Conservation (phyloP, 208 protist species). For the Trypanosoma scelopori region DNA sequence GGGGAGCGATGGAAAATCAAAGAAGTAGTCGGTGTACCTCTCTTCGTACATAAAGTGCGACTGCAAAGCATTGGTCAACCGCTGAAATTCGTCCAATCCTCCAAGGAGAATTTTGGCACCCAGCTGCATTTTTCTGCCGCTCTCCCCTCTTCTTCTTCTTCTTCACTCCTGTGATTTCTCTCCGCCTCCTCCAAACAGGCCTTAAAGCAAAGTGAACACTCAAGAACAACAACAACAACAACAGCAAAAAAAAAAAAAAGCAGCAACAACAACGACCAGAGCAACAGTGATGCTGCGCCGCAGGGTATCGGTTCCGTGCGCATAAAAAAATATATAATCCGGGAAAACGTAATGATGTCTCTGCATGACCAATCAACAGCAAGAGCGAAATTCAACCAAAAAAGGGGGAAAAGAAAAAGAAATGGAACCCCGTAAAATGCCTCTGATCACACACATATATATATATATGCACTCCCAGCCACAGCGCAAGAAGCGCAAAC, state of each 20-base stretch:
- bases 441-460: neutral
- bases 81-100: conserved; percentile 36
- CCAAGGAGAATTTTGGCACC: conserved; percentile 69
- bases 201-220: no score
- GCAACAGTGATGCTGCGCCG: no score
- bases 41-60: conserved; percentile 39
- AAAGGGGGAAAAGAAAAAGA: conserved; percentile 14
- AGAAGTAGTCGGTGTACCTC: conserved; percentile 71
- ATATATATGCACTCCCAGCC: neutral
- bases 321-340: neutral
- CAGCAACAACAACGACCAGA: no score
- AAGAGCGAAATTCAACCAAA: neutral
- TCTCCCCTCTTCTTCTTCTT: neutral
- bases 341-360: conserved; percentile 9
- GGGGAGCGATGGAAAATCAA: conserved; percentile 50
- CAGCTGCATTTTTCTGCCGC: conserved; percentile 46
- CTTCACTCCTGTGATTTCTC: neutral
- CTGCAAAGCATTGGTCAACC: conserved; percentile 28
- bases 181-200: neutral
- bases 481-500: neutral
- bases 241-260: no score
- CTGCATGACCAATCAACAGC: neutral
- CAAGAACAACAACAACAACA: no score
- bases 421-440: neutral
- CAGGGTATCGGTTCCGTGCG: neutral